Percentiles rank a stretch among this genome's conserved stretches.
phyloP scores from a whole-genome alignment of 768 basidiomycete species.

The Podaxis sp. region DNA sequence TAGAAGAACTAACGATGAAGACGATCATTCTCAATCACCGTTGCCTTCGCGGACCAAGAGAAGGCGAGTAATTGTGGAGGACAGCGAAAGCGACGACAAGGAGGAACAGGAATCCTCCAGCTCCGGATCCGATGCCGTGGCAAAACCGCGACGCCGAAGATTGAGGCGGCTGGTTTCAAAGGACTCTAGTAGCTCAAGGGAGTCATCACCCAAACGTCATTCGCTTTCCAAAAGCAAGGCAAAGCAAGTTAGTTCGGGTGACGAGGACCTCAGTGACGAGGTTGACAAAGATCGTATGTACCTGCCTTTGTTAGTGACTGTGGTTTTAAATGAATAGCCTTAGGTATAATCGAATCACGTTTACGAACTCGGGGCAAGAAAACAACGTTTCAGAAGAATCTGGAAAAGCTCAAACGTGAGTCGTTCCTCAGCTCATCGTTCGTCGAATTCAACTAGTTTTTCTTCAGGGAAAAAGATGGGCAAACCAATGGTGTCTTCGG shows the following conservation, averaged over 20 bases:
- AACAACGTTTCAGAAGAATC: conserved; percentile 57
- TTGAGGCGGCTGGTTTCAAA: conserved; percentile 5
- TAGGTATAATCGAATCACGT: conserved; percentile 64
- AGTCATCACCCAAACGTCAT: not conserved
- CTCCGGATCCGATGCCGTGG: not conserved
- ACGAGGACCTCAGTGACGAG: conserved; percentile 36
- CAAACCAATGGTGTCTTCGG: conserved; percentile 14
- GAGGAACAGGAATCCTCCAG: conserved; percentile 1
- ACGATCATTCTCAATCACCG: conserved; percentile 8
- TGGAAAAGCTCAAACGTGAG: conserved; percentile 68
- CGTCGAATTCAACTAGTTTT: conserved; percentile 7
- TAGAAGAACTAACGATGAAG: conserved; percentile 16
- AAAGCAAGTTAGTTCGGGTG: conserved; percentile 16
- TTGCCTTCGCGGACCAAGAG: conserved; percentile 12
- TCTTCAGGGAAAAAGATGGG: conserved; percentile 20
- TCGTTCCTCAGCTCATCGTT: conserved; percentile 1
- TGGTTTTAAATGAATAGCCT: not conserved
- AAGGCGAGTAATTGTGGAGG: conserved; percentile 11
- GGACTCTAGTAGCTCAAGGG: not conserved
- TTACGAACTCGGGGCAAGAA: conserved; percentile 60
- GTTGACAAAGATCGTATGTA: conserved; percentile 14
- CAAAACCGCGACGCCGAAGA: conserved; percentile 15
- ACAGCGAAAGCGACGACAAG: conserved; percentile 15
- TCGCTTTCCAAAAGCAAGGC: not conserved
- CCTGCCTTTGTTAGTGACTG: not conserved